phyloP scores from a whole-genome alignment of 2,329 filamentous ascomycete species.

The Fusarium beomiforme region DNA sequence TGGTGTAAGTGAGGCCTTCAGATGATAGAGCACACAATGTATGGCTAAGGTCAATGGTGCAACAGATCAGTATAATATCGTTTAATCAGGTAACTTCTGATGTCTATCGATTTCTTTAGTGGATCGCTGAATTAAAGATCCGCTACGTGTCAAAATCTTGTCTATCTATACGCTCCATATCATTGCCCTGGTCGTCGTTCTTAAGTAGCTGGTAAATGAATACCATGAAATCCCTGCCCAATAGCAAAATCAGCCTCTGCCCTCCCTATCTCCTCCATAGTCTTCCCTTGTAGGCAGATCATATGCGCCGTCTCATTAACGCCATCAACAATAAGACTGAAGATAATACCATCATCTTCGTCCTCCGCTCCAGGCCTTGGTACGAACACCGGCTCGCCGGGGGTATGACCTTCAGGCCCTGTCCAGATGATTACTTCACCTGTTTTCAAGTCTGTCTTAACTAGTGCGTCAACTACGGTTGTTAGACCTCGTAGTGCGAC shows the following conservation, averaged over 20 bases:
- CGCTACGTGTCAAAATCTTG: neutral
- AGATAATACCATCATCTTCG: constrained; percentile 72
- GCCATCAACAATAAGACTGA: constrained; percentile 73
- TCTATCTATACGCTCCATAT: neutral
- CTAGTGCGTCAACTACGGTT: constrained; percentile 69
- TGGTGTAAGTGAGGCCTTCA: neutral
- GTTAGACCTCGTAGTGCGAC: constrained; percentile 65
- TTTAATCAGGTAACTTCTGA: neutral
- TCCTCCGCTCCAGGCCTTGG: constrained; percentile 52
- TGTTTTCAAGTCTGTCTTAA: constrained; percentile 71
- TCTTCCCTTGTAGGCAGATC: constrained; percentile 70
- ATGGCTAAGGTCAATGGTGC: no score
- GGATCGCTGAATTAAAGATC: neutral
- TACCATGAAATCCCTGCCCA: constrained; percentile 72
- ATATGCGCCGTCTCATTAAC: constrained; percentile 69
- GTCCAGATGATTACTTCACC: constrained; percentile 66
- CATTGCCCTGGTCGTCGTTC: neutral
- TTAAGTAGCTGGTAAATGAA: constrained; percentile 50
- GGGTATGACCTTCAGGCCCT: constrained; percentile 66
- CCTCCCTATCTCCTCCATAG: constrained; percentile 70
- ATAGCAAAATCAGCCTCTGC: constrained; percentile 71
- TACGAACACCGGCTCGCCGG: constrained; percentile 76
- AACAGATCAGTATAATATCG: rapidly evolving
- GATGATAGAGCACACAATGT: neutral
- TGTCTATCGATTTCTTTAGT: neutral